Base-by-base conservation (phyloP, 768 basidiomycete genomes). In the Mycena vitilis region DNA sequence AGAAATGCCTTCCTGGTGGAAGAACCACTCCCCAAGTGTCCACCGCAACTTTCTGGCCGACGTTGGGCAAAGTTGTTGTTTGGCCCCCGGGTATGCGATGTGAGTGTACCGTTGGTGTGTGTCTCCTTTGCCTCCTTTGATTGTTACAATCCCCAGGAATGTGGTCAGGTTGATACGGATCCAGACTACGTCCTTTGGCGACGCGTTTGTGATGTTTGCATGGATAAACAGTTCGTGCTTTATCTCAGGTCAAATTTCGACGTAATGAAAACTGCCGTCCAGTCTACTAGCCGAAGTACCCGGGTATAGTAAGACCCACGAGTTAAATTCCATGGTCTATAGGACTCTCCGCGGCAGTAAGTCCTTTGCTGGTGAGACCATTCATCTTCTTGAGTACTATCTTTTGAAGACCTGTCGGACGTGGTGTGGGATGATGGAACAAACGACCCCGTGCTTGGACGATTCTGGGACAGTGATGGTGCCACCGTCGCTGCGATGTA, bases 381-480 rank as follows among this genome's bases (percentile, higher is more conserved):
- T 30, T 30, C 30, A 30, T 5, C 5, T 30, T 5, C 5, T 30
- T 30, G 30, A 30, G 3, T 30, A n/a, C 30, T 30, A 5, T n/a
- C 20, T 2, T 47, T 47, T n/a, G 8, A 47, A 44, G 12, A 8
- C 36, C 22, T 45, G 38, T 9, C 38, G 20, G 5, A 44, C 7
- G 8, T 45, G 22, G 11, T 2, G 56, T 7, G 1, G 51, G 40
- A 47, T 30, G 25, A 10, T 9, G 44, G 47, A 12, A n/a, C 8
- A 23, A 11, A 22, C 4, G 60, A 51, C 13, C 12, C 12, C 20
- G 47, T 18, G 30, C 40, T 38, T 8, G 61, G 52, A n/a, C 44
- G 40, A 20, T 63, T 63, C 25, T 63, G 62, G 62, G 10, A 52
- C 2, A 22, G 20, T 34, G 62, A 63, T 15, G 62, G 25, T 2